phyloP scores from a whole-genome alignment of 805 yeast species.

The Lipomyces mesembrius region DNA sequence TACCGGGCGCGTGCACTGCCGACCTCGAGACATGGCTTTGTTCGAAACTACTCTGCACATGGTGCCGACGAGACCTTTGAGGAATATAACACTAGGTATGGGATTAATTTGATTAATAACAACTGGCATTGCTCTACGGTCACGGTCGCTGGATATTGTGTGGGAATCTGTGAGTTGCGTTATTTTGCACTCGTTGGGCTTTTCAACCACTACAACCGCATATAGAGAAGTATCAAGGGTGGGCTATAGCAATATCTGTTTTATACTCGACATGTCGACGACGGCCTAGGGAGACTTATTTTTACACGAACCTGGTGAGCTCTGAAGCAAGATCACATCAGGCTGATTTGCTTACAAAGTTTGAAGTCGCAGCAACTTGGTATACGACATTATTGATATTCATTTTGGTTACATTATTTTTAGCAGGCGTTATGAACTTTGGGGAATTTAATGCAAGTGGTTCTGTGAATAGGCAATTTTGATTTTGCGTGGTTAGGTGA shows the following conservation, averaged over 20 bases:
- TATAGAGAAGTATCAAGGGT: neutral
- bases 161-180: neutral
- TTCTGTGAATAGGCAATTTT: neutral
- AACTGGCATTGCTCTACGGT: conserved; percentile 1
- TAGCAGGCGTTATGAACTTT: neutral
- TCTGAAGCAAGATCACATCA: neutral
- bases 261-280: neutral
- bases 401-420: neutral
- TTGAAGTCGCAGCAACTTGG: neutral
- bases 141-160: neutral
- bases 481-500: too few species aligned
- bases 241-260: neutral
- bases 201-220: neutral
- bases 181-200: neutral
- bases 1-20: conserved; percentile 32
- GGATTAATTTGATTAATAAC: conserved; percentile 16
- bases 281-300: neutral
- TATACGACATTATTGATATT: neutral
- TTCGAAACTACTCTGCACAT: conserved; percentile 77
- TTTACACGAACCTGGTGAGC: neutral
- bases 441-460: neutral
- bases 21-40: conserved; percentile 38
- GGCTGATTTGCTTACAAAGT: neutral
- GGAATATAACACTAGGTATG: conserved; percentile 83
- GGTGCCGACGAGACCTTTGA: conserved; percentile 89